These are phyloP conservation scores for Aleurites moluccanus DNA, from an alignment of 441 rosid species.

Conservation along the genomic window DNA sequence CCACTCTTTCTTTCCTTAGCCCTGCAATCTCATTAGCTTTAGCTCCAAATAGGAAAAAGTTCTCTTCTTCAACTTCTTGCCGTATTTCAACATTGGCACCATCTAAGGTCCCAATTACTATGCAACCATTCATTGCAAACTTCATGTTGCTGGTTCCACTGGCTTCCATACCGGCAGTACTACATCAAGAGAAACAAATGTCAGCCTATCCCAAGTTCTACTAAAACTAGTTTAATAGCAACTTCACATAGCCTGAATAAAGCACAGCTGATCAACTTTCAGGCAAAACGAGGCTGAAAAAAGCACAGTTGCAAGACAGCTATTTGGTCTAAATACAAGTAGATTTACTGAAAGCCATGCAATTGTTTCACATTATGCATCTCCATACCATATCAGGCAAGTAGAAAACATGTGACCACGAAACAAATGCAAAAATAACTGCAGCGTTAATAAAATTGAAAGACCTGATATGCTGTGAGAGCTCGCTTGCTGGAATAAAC, in stretches of 20 bases:
- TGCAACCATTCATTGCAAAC: constrained; percentile 95
- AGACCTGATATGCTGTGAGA: constrained; percentile 97
- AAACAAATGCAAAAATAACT: neutral
- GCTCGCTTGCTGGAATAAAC: constrained; percentile 98
- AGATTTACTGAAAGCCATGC: neutral
- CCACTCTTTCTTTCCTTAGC: constrained; percentile 83
- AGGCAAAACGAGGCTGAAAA: constrained; percentile 6
- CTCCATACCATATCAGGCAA: neutral
- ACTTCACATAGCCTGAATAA: neutral
- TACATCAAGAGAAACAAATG: constrained; percentile 24
- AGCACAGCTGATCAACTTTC: neutral
- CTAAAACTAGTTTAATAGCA: neutral
- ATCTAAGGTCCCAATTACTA: constrained; percentile 90
- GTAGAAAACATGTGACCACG: constrained; percentile 7
- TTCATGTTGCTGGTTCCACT: constrained; percentile 99
- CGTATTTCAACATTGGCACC: constrained; percentile 98
- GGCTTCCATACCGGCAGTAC: constrained; percentile 99
- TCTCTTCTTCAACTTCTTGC: constrained; percentile 91
- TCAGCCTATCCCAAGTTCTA: constrained; percentile 3
- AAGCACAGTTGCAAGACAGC: neutral
- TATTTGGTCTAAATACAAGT: neutral
- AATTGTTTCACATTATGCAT: constrained; percentile 9
- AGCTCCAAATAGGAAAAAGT: constrained; percentile 95
- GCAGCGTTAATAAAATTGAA: constrained; percentile 9
- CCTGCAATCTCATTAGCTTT: constrained; percentile 75